Evolutionary conservation across 768 basidiomycete species (phyloP).

Genomic region (Candolleomyces eurysporus): DNA sequence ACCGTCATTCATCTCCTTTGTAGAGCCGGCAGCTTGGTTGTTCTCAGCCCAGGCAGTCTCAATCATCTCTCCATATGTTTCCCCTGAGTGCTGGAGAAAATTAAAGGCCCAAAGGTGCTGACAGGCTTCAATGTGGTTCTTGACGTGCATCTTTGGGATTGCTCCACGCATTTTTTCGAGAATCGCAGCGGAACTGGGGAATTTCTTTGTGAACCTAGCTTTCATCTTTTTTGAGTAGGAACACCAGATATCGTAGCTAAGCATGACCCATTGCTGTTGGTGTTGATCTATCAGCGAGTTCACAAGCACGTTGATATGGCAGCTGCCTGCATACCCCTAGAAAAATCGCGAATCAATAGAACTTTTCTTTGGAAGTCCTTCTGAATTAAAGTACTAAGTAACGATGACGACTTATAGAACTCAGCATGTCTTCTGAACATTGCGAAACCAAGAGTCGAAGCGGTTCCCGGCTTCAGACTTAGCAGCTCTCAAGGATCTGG

Average conservation of each 20-base stretch:
- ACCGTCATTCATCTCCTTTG: conserved; percentile 26
- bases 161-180: conserved; percentile 18
- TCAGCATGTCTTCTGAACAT: too few relatives aligned
- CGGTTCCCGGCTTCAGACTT: too few relatives aligned
- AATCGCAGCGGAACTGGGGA: conserved; percentile 10
- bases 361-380: too few relatives aligned
- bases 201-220: conserved; percentile 15
- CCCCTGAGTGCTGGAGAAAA: conserved; percentile 20
- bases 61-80: conserved; percentile 27
- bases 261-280: conserved; percentile 16
- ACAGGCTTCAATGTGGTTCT: conserved; percentile 22
- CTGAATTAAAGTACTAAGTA: too few relatives aligned
- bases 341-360: too few relatives aligned
- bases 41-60: conserved; percentile 24
- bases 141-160: conserved; percentile 28
- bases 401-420: too few relatives aligned
- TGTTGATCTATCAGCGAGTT: conserved; percentile 13
- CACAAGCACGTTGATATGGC: too few relatives aligned
- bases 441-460: too few relatives aligned
- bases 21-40: conserved; percentile 25
- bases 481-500: too few relatives aligned
- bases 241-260: conserved; percentile 31
- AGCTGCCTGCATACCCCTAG: too few relatives aligned
- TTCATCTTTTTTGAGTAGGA: conserved; percentile 20
- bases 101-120: conserved; percentile 22